Evolutionary conservation across 345 rosid genomes (phyloP), one percentile per base, ranked within the genome.

Genomic region (Erucastrum elatum): DNA sequence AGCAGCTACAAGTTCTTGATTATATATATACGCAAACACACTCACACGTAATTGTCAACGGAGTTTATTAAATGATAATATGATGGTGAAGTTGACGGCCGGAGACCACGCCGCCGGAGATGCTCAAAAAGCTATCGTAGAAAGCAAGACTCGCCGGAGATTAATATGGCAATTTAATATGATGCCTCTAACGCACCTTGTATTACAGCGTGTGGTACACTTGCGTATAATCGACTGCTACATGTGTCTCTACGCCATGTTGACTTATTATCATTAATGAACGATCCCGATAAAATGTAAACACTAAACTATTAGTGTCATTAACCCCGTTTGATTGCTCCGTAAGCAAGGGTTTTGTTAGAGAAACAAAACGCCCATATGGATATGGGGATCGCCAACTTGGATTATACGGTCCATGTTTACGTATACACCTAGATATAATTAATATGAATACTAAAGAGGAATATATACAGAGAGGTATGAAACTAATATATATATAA

Each of bases 51-150:
- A 69, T 69, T 80, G 82, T 80, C 82, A 80, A 80, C 75, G 79
- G 71, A 39, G 59, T 75, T 74, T 62, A 30, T 74, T 75, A 64
- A 70, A 65, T 80, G 61, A 8, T 27, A 53, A 49, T 62, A 70
- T 70, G 72, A 71, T 69, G 75, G 77, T 75, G 85, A 85, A 85
- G 96, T 93, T 93, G 93, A 91, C 94, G 86, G 88, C 96, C 98
- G 94, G 93, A 81, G 87, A 83, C 96, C 81, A 86, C 96, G 98
- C 85, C 98, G 90, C 37, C 81, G 94, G 98, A 84, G 65, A 73
- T 74, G 98, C 90, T 76, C 87, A 88, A 87, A 93, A 88, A 93
- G 90, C 79, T 86, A 75, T 82, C 96, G 93, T 93, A 83, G 59
- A 85, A 81, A 64, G 87, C 89, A 93, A 93, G 90, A 71, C 39